Evolutionary conservation across 805 yeast genomes (phyloP).

Genomic region (Nakazawaea siamensis): DNA sequence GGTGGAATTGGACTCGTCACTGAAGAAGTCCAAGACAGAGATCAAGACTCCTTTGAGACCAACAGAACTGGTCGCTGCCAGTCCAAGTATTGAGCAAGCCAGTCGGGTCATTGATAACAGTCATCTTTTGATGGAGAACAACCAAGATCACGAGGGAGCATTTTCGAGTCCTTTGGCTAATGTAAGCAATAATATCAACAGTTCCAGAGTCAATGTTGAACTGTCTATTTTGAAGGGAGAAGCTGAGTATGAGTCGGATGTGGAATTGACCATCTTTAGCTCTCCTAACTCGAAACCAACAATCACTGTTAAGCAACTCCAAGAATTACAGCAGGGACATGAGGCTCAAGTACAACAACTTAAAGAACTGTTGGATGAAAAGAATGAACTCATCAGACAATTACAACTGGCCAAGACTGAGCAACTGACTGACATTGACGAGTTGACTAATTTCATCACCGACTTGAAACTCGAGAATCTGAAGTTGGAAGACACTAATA

Average conservation of each 20-base stretch:
- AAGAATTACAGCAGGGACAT: slow-evolving; percentile 14
- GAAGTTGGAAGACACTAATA: slow-evolving; percentile 12
- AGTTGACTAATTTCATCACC: slow-evolving; percentile 8
- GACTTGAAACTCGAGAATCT: slow-evolving; percentile 11
- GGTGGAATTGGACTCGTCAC: background rate
- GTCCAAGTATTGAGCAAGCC: slow-evolving; percentile 22
- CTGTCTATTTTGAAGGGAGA: too few species aligned
- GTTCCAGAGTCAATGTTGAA: too few species aligned
- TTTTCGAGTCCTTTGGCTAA: slow-evolving; percentile 23
- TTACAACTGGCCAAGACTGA: slow-evolving; percentile 9
- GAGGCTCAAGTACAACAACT: slow-evolving; percentile 11
- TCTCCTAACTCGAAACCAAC: slow-evolving; percentile 10
- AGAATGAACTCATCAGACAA: slow-evolving; percentile 9
- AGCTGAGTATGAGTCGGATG: too few species aligned
- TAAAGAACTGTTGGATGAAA: slow-evolving; percentile 10
- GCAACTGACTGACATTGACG: slow-evolving; percentile 3
- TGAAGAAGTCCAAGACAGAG: too few species aligned
- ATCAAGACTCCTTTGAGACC: slow-evolving; percentile 18
- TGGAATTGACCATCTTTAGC: background rate
- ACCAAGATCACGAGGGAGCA: slow-evolving; percentile 6
- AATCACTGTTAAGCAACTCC: slow-evolving; percentile 14
- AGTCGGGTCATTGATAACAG: slow-evolving; percentile 14
- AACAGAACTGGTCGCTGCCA: slow-evolving; percentile 22
- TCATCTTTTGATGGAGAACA: slow-evolving; percentile 12
- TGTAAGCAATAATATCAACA: slow-evolving; percentile 16